Evolutionary conservation across 2,329 filamentous ascomycete species (phyloP).

Genomic region (Verticillium tricorpus): DNA sequence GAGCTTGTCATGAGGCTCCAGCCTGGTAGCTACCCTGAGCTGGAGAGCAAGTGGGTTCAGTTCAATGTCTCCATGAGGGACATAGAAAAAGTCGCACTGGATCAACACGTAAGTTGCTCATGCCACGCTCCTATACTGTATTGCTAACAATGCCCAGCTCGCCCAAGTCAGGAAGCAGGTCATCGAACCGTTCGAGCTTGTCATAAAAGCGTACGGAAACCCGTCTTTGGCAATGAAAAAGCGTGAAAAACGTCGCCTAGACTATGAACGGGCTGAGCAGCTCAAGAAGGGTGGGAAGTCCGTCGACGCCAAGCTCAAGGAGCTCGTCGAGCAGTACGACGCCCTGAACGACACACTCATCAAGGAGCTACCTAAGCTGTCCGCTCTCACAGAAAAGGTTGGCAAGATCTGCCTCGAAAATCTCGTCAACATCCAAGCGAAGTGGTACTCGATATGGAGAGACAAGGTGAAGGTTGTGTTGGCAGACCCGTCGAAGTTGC

Average conservation of each 20-base stretch:
- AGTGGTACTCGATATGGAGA: constrained; percentile 80
- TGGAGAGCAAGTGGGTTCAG: constrained; percentile 91
- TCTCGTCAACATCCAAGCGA: constrained; percentile 77
- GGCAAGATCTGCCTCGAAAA: constrained; percentile 75
- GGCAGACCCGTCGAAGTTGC: constrained; percentile 57
- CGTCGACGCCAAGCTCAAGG: constrained; percentile 77
- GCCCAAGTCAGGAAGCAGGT: constrained; percentile 72
- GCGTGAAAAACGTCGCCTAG: constrained; percentile 84
- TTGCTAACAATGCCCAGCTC: constrained; percentile 31
- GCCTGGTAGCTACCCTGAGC: constrained; percentile 71
- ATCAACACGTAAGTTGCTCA: constrained; percentile 66
- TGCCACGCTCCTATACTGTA: constrained; percentile 4
- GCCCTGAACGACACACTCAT: constrained; percentile 91
- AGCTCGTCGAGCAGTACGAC: constrained; percentile 83
- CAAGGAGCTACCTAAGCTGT: constrained; percentile 83
- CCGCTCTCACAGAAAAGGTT: constrained; percentile 73
- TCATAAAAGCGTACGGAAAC: constrained; percentile 76
- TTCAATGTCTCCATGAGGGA: constrained; percentile 86
- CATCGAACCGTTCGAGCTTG: constrained; percentile 75
- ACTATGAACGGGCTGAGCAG: constrained; percentile 78
- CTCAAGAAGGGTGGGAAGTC: constrained; percentile 79
- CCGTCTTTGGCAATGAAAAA: constrained; percentile 91
- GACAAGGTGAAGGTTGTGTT: constrained; percentile 76
- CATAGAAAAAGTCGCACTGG: constrained; percentile 75
- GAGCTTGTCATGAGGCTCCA: constrained; percentile 73